Evolutionary conservation across 345 rosid species (phyloP).

Genomic region (Mangifera indica): DNA sequence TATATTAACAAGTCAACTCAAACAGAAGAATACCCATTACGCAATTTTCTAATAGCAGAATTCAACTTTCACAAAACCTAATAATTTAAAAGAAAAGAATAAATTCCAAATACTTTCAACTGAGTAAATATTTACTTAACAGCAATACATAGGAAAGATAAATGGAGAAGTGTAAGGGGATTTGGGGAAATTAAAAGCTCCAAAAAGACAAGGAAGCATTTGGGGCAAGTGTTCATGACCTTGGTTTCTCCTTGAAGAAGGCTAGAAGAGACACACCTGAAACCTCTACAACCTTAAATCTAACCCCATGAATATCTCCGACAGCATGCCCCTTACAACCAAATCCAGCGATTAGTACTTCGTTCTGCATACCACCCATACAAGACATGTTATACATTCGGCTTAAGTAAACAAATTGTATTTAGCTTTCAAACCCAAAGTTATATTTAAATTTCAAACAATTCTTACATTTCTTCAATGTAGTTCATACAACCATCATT

Average conservation of each 20-base stretch:
- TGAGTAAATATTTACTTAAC: not conserved
- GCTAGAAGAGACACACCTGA: conserved; percentile 73
- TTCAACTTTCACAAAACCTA: not conserved
- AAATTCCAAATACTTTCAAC: not conserved
- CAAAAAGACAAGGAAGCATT: not conserved
- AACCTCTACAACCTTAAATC: conserved; percentile 76
- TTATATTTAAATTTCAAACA: not conserved
- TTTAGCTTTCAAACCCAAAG: not conserved
- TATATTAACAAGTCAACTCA: not conserved
- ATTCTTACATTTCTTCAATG: conserved; percentile 42
- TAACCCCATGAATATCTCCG: conserved; percentile 77
- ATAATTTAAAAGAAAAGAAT: not conserved
- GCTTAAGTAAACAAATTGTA: not conserved
- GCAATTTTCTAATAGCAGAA: not conserved
- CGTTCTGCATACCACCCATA: conserved; percentile 39
- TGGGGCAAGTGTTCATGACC: conserved; percentile 35
- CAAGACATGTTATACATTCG: not conserved
- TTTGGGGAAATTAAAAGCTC: not conserved
- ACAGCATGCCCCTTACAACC: conserved; percentile 62
- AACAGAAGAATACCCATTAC: not conserved
- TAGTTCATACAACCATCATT: conserved; percentile 48
- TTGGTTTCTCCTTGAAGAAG: conserved; percentile 67
- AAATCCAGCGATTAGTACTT: conserved; percentile 69
- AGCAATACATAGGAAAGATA: not conserved
- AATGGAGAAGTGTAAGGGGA: not conserved